These are phyloP conservation scores for Sphaerosporella brunnea DNA, from an alignment of 495 filamentous ascomycete genomes.

Conservation along the genomic window DNA sequence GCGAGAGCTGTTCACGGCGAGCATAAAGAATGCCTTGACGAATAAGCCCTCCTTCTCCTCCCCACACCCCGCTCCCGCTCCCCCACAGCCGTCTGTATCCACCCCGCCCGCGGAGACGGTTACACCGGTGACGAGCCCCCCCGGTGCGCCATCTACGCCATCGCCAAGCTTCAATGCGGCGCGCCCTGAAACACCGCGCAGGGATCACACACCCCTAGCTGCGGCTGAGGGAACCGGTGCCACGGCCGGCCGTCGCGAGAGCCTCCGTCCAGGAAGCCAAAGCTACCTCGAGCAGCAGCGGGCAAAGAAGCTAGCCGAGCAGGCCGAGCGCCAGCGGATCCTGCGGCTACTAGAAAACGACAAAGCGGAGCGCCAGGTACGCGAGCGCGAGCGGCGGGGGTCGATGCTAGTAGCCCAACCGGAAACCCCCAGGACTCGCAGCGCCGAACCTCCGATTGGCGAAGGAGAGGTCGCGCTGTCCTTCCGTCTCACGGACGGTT, in stretches of 20 bases:
- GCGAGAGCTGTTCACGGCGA: slow-evolving; percentile 17
- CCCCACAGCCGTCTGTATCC: too few species aligned
- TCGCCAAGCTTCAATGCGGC: too few species aligned
- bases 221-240: too few species aligned
- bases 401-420: background rate
- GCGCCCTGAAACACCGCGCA: too few species aligned
- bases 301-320: slow-evolving; percentile 36
- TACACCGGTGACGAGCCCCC: too few species aligned
- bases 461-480: slow-evolving; percentile 44
- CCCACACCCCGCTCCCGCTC: background rate
- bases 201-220: too few species aligned
- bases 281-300: slow-evolving; percentile 35
- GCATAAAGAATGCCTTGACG: slow-evolving; percentile 12
- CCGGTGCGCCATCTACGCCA: too few species aligned
- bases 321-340: slow-evolving; percentile 43
- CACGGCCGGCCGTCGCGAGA: slow-evolving; percentile 1
- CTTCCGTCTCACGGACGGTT: slow-evolving; percentile 70
- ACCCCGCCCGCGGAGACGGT: slow-evolving; percentile 26
- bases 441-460: slow-evolving; percentile 10
- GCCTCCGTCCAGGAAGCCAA: slow-evolving; percentile 11
- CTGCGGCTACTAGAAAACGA: slow-evolving; percentile 48
- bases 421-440: background rate
- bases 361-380: slow-evolving; percentile 41
- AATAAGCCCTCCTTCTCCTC: slow-evolving; percentile 2
- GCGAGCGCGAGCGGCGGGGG: slow-evolving; percentile 34